Base-by-base conservation (phyloP, 192 early-diverging fungal genomes). In the Backusella parvicylindrica region DNA sequence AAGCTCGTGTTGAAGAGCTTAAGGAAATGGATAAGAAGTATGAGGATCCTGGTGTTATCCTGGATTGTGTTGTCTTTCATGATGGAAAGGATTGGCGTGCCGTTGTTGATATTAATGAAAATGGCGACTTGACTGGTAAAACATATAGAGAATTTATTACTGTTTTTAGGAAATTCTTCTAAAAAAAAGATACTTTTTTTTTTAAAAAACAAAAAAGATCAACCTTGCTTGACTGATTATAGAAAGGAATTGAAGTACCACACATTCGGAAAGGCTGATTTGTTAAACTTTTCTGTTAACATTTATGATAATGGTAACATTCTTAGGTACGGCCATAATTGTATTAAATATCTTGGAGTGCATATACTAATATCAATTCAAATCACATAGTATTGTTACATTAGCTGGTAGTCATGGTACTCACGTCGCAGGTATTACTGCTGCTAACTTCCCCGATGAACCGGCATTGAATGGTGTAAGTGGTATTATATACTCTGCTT, bases 371-470 rank as follows among this genome's bases (percentile, higher is more conserved):
- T 68, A 28, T 49, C 53, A 28, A 70, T 66, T n/a, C 71, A 40
- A 60, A 28, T 4, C 9, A 60, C 33, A 60, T 28, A 87, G 90
- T 78, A 94, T 98, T 74, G 97, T 97, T 35, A 93, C 92, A 33
- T 79, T 89, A 41, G 88, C 89, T 56, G 93, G 95, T n/a, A 79
- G 88, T 31, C 98, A 99, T 77, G 93, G 94, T 28, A 98, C 94
- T 7, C 98, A 99, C 73, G 98, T 99, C 64, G 95, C 97, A 37
- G 94, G 92, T 26, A 98, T 99, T 75, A 84, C 95, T 18, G 95
- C 95, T 2, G 96, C 95, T 12, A 82, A 97, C 83, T 91, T 92
- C 76, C 94, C 96, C 5, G 93, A 96, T 8, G 92, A 95, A 49
- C 92, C 93, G 6, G 85, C 84, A 36, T 83, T 93, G 60, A 94